Percentiles rank a stretch among this genome's conserved stretches.
Conservation (phyloP, 345 rosid species). For the Psidium guajava region DNA sequence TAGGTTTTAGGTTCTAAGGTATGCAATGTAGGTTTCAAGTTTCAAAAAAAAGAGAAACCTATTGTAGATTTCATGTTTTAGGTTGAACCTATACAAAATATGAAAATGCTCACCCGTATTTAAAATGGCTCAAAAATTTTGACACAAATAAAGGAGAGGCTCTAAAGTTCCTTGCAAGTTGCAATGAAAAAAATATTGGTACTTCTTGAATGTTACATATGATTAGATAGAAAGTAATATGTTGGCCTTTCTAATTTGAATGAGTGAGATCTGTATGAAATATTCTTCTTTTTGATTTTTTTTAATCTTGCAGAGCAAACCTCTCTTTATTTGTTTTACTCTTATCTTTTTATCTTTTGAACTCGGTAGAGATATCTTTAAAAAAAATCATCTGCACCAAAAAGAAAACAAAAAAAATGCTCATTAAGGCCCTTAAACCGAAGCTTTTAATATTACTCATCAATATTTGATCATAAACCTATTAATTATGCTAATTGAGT, state of each 20-base stretch:
- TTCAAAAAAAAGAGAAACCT: no score
- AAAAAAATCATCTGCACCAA: neutral
- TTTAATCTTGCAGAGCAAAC: neutral
- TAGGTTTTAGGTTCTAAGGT: no score
- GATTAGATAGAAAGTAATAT: accelerated
- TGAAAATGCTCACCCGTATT: no score
- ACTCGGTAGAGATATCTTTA: neutral
- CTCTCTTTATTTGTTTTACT: neutral
- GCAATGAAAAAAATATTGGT: neutral
- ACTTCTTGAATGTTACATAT: neutral
- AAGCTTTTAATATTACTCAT: neutral
- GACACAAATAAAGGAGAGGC: neutral
- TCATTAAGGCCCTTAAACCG: neutral
- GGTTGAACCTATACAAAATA: no score
- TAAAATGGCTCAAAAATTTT: neutral
- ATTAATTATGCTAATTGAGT: no score
- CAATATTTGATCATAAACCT: no score
- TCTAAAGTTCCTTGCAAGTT: neutral
- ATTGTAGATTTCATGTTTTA: no score
- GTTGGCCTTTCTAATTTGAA: accelerated
- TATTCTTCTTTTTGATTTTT: neutral
- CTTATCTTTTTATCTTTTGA: neutral
- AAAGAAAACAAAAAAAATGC: neutral
- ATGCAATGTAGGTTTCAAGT: no score
- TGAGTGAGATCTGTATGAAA: neutral